Conservation (phyloP, 1,139 yeast genomes). For the Candida sp. region DNA sequence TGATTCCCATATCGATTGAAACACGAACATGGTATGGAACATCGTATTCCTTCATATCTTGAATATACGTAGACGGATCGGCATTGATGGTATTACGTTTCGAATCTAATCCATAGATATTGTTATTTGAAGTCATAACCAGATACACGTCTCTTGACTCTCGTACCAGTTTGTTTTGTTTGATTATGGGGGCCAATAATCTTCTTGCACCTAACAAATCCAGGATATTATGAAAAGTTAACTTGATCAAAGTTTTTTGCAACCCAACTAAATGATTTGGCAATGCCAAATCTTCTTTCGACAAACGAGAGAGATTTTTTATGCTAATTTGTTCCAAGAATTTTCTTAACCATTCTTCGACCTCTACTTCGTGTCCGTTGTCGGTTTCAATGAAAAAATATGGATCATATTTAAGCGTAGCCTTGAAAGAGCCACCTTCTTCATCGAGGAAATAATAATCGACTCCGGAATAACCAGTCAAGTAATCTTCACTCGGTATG, state of each 20-base stretch:
- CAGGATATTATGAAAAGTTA: slow-evolving; percentile 70
- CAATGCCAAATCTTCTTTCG: slow-evolving; percentile 73
- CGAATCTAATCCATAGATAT: slow-evolving; percentile 7
- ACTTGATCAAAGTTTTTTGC: slow-evolving; percentile 57
- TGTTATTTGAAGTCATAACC: slow-evolving; percentile 35
- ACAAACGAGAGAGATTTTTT: slow-evolving; percentile 51
- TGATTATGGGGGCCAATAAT: slow-evolving; percentile 63
- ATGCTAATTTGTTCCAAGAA: slow-evolving; percentile 56
- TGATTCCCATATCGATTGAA: slow-evolving; percentile 76
- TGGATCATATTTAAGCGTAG: slow-evolving; percentile 81
- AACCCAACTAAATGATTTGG: slow-evolving; percentile 89
- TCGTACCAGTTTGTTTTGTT: slow-evolving; percentile 60
- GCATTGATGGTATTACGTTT: slow-evolving; percentile 17
- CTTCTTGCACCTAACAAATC: slow-evolving; percentile 78
- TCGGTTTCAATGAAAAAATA: slow-evolving; percentile 76
- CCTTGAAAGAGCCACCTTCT: slow-evolving; percentile 95
- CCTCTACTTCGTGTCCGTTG: slow-evolving; percentile 69
- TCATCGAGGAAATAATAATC: slow-evolving; percentile 96
- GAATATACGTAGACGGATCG: slow-evolving; percentile 65
- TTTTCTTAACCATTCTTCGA: slow-evolving; percentile 80
- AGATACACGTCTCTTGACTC: slow-evolving; percentile 72
- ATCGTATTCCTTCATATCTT: slow-evolving; percentile 89
- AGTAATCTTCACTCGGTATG: slow-evolving; percentile 50
- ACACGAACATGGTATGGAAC: slow-evolving; percentile 97
- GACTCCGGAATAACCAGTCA: slow-evolving; percentile 78